Evolutionary conservation across 768 basidiomycete species (phyloP).

Genomic region (Cantharellus cinnabarinus): DNA sequence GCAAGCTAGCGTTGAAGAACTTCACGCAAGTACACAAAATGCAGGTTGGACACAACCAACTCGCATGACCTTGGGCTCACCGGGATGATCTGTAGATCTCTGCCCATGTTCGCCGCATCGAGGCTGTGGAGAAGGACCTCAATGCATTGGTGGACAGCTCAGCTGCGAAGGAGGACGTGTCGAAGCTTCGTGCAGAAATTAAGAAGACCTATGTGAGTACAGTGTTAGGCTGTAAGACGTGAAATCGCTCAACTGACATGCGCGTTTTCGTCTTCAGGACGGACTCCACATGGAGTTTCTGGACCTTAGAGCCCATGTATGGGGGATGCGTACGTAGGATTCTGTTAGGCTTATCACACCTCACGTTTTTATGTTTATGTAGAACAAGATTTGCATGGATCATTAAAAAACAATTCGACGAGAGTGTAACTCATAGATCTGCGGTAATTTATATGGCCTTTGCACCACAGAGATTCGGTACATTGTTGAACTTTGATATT

Average conservation of each 20-base stretch:
- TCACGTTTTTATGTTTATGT: neutral
- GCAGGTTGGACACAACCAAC: slow-evolving; percentile 17
- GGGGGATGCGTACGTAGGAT: slow-evolving; percentile 60
- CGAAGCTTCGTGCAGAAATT: slow-evolving; percentile 52
- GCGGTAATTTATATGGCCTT: too few relatives aligned
- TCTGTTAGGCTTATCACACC: neutral
- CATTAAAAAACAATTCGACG: slow-evolving; percentile 30
- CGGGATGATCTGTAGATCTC: slow-evolving; percentile 32
- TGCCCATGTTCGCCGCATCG: slow-evolving; percentile 62
- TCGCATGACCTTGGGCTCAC: slow-evolving; percentile 1
- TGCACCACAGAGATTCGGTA: too few relatives aligned
- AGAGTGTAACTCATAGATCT: too few relatives aligned
- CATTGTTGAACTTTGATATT: too few relatives aligned
- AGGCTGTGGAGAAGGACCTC: slow-evolving; percentile 76
- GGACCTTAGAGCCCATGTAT: slow-evolving; percentile 60
- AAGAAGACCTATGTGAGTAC: slow-evolving; percentile 51
- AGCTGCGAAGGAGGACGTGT: slow-evolving; percentile 62
- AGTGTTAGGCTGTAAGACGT: too few relatives aligned
- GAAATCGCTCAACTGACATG: neutral
- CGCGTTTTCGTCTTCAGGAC: neutral
- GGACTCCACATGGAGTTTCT: slow-evolving; percentile 38
- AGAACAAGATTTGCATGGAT: slow-evolving; percentile 72
- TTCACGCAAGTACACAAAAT: slow-evolving; percentile 68
- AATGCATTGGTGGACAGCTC: slow-evolving; percentile 47
- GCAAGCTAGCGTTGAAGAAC: slow-evolving; percentile 70